Evolutionary conservation across 345 rosid genomes (phyloP).

Genomic region (Eucalyptus rudis): DNA sequence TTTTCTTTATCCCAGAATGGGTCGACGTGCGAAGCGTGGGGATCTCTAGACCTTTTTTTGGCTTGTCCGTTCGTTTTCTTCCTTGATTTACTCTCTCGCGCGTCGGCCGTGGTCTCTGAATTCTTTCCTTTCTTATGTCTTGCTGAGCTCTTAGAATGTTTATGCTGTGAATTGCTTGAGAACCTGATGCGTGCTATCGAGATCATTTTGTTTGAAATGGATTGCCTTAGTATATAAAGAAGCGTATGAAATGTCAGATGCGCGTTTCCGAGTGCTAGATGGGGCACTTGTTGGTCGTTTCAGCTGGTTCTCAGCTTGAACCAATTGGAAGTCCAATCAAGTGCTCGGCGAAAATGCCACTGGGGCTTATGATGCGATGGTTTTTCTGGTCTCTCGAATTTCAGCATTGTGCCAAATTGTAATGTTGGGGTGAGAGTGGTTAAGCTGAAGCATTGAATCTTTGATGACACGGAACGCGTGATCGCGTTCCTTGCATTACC

Average conservation of each 20-base stretch:
- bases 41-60: not conserved
- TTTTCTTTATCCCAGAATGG: not conserved
- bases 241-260: not conserved
- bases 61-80: not conserved
- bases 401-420: not conserved
- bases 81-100: not conserved
- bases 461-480: not conserved
- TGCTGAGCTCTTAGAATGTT: not conserved
- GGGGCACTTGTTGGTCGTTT: not conserved
- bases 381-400: not conserved
- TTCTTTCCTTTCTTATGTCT: not conserved
- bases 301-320: not conserved
- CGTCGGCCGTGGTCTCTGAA: not conserved
- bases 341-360: accelerated
- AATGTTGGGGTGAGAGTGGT: not conserved
- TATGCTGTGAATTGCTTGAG: not conserved
- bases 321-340: accelerated
- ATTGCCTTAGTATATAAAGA: not conserved
- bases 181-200: not conserved
- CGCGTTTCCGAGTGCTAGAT: not conserved
- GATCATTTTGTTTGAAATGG: not conserved
- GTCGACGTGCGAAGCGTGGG: not conserved
- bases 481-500: not conserved
- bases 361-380: not conserved
- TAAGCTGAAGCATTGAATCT: not conserved